Conservation (phyloP, 1,139 yeast genomes). For the Scheffersomyces titani region DNA sequence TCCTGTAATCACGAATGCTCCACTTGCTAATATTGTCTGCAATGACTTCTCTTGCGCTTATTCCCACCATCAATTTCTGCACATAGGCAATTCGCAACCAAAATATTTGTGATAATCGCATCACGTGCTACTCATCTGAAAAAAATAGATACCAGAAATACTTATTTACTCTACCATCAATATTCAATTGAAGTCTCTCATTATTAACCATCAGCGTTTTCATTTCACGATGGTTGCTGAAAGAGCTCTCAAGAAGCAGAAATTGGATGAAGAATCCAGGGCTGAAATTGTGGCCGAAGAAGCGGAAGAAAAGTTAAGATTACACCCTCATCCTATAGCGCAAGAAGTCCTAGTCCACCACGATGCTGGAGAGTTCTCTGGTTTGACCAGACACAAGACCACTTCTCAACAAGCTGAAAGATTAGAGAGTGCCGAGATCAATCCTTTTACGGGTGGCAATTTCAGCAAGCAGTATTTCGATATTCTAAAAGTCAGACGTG, state of each 20-base stretch:
- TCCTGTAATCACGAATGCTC: background rate
- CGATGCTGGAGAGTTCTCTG: conserved; percentile 58
- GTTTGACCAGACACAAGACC: conserved; percentile 63
- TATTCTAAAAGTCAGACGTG: conserved; percentile 76
- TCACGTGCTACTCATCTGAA: background rate
- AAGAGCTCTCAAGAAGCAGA: conserved; percentile 42
- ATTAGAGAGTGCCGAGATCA: conserved; percentile 63
- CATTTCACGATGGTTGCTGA: conserved; percentile 16
- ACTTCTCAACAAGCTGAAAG: conserved; percentile 69
- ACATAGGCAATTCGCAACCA: background rate
- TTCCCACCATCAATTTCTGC: background rate
- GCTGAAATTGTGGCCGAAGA: conserved; percentile 59
- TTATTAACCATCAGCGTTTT: background rate
- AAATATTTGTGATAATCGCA: background rate
- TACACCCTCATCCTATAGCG: conserved; percentile 35
- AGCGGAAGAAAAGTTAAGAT: conserved; percentile 48
- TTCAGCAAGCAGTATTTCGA: conserved; percentile 70
- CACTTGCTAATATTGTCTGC: background rate
- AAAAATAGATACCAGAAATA: background rate
- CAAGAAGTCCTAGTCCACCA: conserved; percentile 24
- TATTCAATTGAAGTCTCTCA: background rate
- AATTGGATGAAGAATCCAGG: conserved; percentile 40
- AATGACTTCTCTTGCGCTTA: background rate
- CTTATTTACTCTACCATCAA: background rate
- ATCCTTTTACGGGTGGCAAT: conserved; percentile 75